Evolutionary conservation across 2,329 filamentous ascomycete genomes (phyloP), one percentile per base, ranked within the genome.

Genomic region (Rhynchosporium graminicola): DNA sequence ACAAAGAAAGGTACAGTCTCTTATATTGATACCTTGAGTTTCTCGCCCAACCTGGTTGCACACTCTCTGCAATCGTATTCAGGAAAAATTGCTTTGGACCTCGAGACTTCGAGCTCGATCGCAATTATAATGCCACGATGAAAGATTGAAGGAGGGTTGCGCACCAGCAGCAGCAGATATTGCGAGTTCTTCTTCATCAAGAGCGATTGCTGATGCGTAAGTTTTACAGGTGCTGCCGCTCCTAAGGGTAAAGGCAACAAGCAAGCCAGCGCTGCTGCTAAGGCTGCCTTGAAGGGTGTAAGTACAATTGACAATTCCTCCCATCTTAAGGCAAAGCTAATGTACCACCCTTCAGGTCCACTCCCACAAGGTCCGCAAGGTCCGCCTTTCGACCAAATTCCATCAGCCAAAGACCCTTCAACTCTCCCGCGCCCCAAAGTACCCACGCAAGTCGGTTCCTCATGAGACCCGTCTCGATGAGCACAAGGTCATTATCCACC

Each of bases 401-500:
- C 94, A 97, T 88, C 88, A 87, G 76, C 95, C 95, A 77, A 98
- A 98, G 89, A 98, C 93, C 72, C 91, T 97, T 76, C 83, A 90
- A 80, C 87, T 97, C 74, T 90, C 92, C 74, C 91, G 95, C 77
- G 80, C 88, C 57, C 93, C 94, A 80, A 97, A 96, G 84, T 98
- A 96, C 87, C 93, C 91, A 73, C 92, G 94, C 84, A 96, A 95
- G 86, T 93, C 92, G 72, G 87, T 99, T 78, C 88, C 91, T 75
- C 89, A 94, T 80, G 86, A 87, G 78, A 89, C 93, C 74, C 90
- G 92, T 75, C 91, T 99, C 76, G 95, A 99, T 83, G 91, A 94
- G 83, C 91, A 93, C 87, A 97, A 96, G 88, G 86, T 98, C 79
- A 90, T 99, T 80, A 85, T 98, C 77, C 92, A 97, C 88, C 95